Base-by-base conservation (phyloP, 2,329 filamentous ascomycete species). In the Fusarium avenaceum region DNA sequence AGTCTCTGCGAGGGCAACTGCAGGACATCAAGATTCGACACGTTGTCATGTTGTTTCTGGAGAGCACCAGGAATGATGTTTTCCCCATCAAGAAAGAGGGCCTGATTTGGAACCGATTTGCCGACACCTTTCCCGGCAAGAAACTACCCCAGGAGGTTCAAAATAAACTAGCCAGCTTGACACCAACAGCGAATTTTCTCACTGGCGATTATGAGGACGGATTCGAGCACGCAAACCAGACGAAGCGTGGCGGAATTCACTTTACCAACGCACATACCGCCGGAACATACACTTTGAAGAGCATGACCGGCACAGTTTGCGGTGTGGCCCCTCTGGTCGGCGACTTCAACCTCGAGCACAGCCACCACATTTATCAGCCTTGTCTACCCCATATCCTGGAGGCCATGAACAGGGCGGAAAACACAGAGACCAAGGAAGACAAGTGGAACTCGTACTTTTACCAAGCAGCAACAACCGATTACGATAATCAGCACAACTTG, bases 61-160 rank as follows among this genome's bases (percentile, higher is more conserved):
- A 84, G 55, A 83, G 81, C 43, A 83, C 81, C 0, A 76, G 82
- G 20, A 79, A 79, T 5, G 82, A 84, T 49, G 77, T 83, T 4
- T 84, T 83, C 26, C 82, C 82, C 0, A 67, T 84, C 26, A 81
- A 82, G 38, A 80, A 80, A 56, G 72, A 76, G 2, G 79, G 78
- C 7, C 62, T 80, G 35, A 78, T 82, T 19, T 79, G 76, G 64
- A 72, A 79, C 6, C 76, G 76, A 2, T 73, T 80, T 1, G 64
- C 72, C 4, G 67, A 76, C 3, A 80, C 79, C 2, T 76, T 74
- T 15, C 72, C 75, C 9, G 67, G 79, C 5, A 67, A 73, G 11
- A 70, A 70, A 1, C 48, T 83, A 1, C 81, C 81, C 0, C 61
- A 76, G 2, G 72, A 74, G 1, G 76, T 78, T 0, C 67, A 74